Conservation (phyloP, 176 grass and related monocot genomes). For the Zea mays region Zm-B73-REFERENCE-NAM-5.0 NC_050097.1:192850001-192850500, state of each 20-base stretch:
- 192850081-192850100: slow-evolving; percentile 50
- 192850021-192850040: slow-evolving; percentile 55
- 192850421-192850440: slow-evolving; percentile 64
- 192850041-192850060: slow-evolving; percentile 39
- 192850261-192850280: slow-evolving; percentile 62
- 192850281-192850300: slow-evolving; percentile 40
- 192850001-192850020: slow-evolving; percentile 62
- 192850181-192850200: slow-evolving; percentile 77
- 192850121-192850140: slow-evolving; percentile 66
- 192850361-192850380: slow-evolving; percentile 39
- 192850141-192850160: slow-evolving; percentile 53
- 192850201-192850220: slow-evolving; percentile 72
- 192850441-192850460: slow-evolving; percentile 55
- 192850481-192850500: slow-evolving; percentile 57
- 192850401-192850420: slow-evolving; percentile 60
- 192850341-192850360: slow-evolving; percentile 9
- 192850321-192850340: slow-evolving; percentile 34
- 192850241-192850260: slow-evolving; percentile 67
- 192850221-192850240: slow-evolving; percentile 72
- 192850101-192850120: slow-evolving; percentile 52
- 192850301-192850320: slow-evolving; percentile 46
- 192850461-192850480: slow-evolving; percentile 68
- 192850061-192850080: slow-evolving; percentile 40
- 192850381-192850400: slow-evolving; percentile 42
- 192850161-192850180: slow-evolving; percentile 73